Conservation (phyloP, 2,329 filamentous ascomycete species). For the Nigrospora sphaerica region DNA sequence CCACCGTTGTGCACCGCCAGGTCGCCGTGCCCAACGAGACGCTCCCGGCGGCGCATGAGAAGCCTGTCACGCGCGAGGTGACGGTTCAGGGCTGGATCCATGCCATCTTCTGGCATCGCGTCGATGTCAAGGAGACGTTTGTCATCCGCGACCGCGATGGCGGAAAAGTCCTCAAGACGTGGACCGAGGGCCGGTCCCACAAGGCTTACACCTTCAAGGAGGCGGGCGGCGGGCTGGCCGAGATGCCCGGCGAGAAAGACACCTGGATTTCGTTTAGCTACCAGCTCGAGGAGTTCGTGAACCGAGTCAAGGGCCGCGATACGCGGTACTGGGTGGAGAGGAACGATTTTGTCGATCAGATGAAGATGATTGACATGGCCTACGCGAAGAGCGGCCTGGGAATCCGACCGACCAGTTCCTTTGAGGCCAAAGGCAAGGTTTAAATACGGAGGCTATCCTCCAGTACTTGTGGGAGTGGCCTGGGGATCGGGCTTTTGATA, state of each 20-base stretch:
- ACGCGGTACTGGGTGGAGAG: slow-evolving; percentile 30
- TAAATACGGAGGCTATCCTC: too few relatives aligned
- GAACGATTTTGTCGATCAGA: slow-evolving; percentile 35
- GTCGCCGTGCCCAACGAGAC: slow-evolving; percentile 13
- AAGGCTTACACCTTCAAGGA: slow-evolving; percentile 28
- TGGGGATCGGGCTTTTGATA: too few relatives aligned
- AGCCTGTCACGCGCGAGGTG: slow-evolving; percentile 17
- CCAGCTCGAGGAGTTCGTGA: slow-evolving; percentile 42
- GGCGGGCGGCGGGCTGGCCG: slow-evolving; percentile 13
- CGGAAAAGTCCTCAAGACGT: slow-evolving; percentile 13
- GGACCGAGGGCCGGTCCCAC: slow-evolving; percentile 14
- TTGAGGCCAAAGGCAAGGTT: too few relatives aligned
- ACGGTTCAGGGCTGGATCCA: slow-evolving; percentile 20
- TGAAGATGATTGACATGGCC: slow-evolving; percentile 38
- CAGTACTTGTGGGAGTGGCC: too few relatives aligned
- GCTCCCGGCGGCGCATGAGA: slow-evolving; percentile 13
- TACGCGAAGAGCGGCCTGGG: slow-evolving; percentile 31
- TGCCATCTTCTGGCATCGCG: slow-evolving; percentile 22
- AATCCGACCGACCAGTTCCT: slow-evolving; percentile 10
- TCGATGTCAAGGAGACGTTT: slow-evolving; percentile 27
- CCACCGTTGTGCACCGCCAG: slow-evolving; percentile 11
- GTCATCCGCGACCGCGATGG: slow-evolving; percentile 16
- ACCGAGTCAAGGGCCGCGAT: slow-evolving; percentile 30
- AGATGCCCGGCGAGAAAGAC: slow-evolving; percentile 21
- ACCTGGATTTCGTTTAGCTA: slow-evolving; percentile 38